Conservation (phyloP, 352 stramenopile genomes). For the Pythium apleroticum region DNA sequence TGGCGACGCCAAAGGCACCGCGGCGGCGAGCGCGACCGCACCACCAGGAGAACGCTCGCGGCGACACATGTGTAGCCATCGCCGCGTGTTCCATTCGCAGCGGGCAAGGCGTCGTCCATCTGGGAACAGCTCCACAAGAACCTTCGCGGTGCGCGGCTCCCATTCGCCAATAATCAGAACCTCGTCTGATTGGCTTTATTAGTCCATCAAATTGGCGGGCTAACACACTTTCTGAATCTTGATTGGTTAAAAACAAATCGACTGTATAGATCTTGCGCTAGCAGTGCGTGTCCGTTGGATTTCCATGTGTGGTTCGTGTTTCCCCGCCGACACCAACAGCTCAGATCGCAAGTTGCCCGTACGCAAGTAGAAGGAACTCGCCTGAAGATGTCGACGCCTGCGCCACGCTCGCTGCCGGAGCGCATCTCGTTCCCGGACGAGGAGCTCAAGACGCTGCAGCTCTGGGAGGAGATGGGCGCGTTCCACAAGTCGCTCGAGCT, state of each 20-base stretch:
- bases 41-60: not conserved
- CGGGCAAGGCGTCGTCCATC: no score
- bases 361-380: not conserved
- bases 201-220: no score
- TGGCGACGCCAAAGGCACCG: no score
- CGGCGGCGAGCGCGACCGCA: no score
- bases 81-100: not conserved
- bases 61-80: not conserved
- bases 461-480: slow-evolving; percentile 87
- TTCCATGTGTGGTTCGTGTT: slow-evolving; percentile 3
- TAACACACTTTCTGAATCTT: no score
- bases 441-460: slow-evolving; percentile 70
- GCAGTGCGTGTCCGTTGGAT: slow-evolving; percentile 1
- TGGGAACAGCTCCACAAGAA: slow-evolving; percentile 16
- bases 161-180: slow-evolving; percentile 3
- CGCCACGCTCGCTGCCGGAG: slow-evolving; percentile 73
- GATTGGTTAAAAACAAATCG: not conserved
- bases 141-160: not conserved
- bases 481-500: slow-evolving; percentile 92
- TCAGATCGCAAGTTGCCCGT: not conserved
- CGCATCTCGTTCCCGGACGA: slow-evolving; percentile 87
- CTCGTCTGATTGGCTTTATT: slow-evolving; percentile 6
- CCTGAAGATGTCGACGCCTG: slow-evolving; percentile 23
- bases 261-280: slow-evolving; percentile 1
- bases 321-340: slow-evolving; percentile 1